Conservation (phyloP, 495 filamentous ascomycete genomes). For the Hyaloscypha bicolor region DNA sequence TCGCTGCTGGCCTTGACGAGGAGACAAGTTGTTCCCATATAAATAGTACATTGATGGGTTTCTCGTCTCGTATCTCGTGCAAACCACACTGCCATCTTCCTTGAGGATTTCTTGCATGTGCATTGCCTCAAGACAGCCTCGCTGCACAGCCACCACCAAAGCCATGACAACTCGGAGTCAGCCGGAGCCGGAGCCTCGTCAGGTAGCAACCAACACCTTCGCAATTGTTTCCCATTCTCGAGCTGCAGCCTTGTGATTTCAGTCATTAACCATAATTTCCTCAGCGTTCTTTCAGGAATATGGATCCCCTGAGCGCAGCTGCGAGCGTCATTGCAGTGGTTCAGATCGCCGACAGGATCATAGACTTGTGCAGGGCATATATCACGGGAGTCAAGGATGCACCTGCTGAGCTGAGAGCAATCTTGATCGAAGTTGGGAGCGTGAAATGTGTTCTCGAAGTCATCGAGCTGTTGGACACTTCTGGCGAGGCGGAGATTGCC, state of each 20-base stretch:
- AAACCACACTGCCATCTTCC: background rate
- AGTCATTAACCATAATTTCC: background rate
- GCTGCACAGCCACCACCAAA: background rate
- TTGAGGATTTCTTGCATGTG: background rate
- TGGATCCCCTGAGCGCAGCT: constrained; percentile 6
- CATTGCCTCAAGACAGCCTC: background rate
- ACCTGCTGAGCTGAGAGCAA: constrained; percentile 30
- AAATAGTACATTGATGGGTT: too few relatives aligned
- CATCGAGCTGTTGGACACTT: constrained; percentile 23
- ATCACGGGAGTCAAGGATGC: constrained; percentile 26
- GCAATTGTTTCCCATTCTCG: background rate
- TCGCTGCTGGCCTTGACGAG: too few relatives aligned
- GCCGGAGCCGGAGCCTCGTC: background rate
- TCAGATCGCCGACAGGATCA: constrained; percentile 34
- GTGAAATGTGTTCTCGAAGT: constrained; percentile 31
- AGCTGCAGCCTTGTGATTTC: background rate
- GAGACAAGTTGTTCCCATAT: too few relatives aligned
- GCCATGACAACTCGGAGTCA: too few relatives aligned
- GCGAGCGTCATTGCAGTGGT: constrained; percentile 29
- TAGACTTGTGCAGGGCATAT: constrained; percentile 34
- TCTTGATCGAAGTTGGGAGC: constrained; percentile 32
- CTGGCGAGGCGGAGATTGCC: background rate
- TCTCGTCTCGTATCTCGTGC: too few relatives aligned
- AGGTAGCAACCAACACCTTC: background rate
- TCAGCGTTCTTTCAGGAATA: background rate